Percentiles rank a stretch among this genome's conserved stretches.
Evolutionary conservation across 805 yeast genomes (phyloP).

Genomic region (Priceomyces melissophilus): DNA sequence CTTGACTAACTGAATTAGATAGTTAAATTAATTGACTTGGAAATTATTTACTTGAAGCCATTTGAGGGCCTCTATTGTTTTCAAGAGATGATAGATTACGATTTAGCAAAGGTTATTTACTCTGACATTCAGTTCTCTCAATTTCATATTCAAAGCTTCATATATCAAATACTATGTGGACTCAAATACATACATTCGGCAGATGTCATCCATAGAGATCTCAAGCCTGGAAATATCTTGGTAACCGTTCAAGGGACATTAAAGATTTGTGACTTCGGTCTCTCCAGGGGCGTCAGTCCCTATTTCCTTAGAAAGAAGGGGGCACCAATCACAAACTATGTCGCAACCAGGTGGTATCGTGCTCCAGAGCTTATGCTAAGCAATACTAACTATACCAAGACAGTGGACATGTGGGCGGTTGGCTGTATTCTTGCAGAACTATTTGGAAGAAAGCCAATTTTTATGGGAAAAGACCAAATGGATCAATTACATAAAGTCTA

Average conservation of each 20-base stretch:
- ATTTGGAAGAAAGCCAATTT: conserved; percentile 75
- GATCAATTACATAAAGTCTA: conserved; percentile 71
- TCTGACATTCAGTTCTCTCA: conserved; percentile 77
- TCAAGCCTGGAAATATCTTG: conserved; percentile 87
- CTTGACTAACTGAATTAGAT: conserved; percentile 40
- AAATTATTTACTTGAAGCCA: conserved; percentile 60
- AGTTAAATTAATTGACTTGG: conserved; percentile 69
- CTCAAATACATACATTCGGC: conserved; percentile 88
- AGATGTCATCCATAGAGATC: conserved; percentile 86
- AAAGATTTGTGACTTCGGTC: conserved; percentile 91
- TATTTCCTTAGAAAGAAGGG: conserved; percentile 27
- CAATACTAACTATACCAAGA: conserved; percentile 54
- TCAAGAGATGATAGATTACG: conserved; percentile 82
- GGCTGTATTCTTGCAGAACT: conserved; percentile 90
- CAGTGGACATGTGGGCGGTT: conserved; percentile 88
- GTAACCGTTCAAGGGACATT: conserved; percentile 70
- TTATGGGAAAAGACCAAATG: conserved; percentile 68
- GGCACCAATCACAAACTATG: conserved; percentile 70
- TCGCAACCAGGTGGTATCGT: conserved; percentile 93
- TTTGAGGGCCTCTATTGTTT: conserved; percentile 86
- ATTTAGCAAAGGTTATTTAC: conserved; percentile 76
- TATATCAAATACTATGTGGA: conserved; percentile 83
- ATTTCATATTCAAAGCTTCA: conserved; percentile 70
- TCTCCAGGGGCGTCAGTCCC: conserved; percentile 71
- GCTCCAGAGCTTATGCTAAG: conserved; percentile 86